Percentiles rank a stretch among this genome's conserved stretches.
These are phyloP conservation scores for Chlorella variabilis DNA, from an alignment of 163 green algal genomes.

Conservation along the genomic window DNA sequence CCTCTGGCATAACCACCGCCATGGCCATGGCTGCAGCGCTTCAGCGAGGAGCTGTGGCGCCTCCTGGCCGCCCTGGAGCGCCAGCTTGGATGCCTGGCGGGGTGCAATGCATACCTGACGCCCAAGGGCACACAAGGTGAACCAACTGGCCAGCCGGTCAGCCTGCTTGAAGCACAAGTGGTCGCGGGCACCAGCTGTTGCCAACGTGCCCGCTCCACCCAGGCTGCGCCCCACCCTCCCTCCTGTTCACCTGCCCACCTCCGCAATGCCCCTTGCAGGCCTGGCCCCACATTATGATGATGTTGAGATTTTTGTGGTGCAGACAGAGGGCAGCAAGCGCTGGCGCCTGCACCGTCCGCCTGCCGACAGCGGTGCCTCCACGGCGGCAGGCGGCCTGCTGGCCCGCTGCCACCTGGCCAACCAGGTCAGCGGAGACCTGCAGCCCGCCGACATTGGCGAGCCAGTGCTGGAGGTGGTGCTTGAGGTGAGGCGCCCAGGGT, in stretches of 20 bases:
- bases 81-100: conserved; percentile 78
- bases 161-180: not conserved
- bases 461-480: conserved; percentile 67
- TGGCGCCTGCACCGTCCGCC: conserved; percentile 82
- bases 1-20: too few species aligned
- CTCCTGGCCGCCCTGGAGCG: conserved; percentile 77
- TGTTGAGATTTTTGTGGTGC: conserved; percentile 90
- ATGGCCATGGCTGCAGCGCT: conserved; percentile 47
- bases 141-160: not conserved
- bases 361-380: not conserved
- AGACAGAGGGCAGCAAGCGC: conserved; percentile 82
- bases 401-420: conserved; percentile 58
- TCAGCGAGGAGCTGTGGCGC: conserved; percentile 67
- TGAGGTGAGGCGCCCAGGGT: conserved; percentile 22
- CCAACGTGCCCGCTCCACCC: too few species aligned
- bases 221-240: not conserved
- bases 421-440: conserved; percentile 61
- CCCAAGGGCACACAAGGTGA: conserved; percentile 65
- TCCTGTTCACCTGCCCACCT: too few species aligned
- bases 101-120: conserved; percentile 81
- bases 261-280: conserved; percentile 40
- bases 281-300: conserved; percentile 94
- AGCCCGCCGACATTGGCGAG: conserved; percentile 53
- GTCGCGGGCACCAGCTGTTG: too few species aligned
- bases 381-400: not conserved